A percentile compares a stretch with the other conserved stretches of the same genome.
Evolutionary conservation across 2,329 filamentous ascomycete genomes (phyloP).

Genomic region (Epichloe aotearoae): DNA sequence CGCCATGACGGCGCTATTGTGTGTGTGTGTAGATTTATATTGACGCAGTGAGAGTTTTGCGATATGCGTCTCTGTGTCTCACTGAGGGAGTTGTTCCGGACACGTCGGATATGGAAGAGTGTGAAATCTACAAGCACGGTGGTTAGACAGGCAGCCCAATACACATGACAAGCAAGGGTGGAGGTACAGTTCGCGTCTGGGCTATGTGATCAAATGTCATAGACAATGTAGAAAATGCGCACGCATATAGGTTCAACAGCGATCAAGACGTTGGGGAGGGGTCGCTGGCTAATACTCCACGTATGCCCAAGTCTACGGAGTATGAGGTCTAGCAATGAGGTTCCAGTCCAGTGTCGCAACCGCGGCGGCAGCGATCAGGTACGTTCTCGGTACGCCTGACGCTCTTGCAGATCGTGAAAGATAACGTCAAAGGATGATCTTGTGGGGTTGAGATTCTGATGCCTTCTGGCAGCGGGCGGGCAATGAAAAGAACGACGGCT

Average conservation of each 20-base stretch:
- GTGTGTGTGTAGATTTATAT: neutral
- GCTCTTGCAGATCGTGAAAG: neutral
- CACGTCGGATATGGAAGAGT: neutral
- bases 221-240: neutral
- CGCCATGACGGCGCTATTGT: slow-evolving; percentile 12
- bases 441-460: neutral
- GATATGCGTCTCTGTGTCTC: neutral
- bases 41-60: neutral
- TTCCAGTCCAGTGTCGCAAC: neutral
- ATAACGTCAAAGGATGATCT: neutral
- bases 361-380: neutral
- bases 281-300: neutral
- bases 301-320: neutral
- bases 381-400: neutral
- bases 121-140: neutral
- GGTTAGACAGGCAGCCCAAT: neutral
- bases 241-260: neutral
- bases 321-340: neutral
- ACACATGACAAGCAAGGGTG: too few relatives aligned
- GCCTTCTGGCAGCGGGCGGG: neutral
- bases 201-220: neutral
- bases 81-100: neutral
- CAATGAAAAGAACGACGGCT: neutral
- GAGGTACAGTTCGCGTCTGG: too few relatives aligned
- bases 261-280: neutral